phyloP scores from a whole-genome alignment of 768 basidiomycete genomes.

The Cystofilobasidium macerans region DNA sequence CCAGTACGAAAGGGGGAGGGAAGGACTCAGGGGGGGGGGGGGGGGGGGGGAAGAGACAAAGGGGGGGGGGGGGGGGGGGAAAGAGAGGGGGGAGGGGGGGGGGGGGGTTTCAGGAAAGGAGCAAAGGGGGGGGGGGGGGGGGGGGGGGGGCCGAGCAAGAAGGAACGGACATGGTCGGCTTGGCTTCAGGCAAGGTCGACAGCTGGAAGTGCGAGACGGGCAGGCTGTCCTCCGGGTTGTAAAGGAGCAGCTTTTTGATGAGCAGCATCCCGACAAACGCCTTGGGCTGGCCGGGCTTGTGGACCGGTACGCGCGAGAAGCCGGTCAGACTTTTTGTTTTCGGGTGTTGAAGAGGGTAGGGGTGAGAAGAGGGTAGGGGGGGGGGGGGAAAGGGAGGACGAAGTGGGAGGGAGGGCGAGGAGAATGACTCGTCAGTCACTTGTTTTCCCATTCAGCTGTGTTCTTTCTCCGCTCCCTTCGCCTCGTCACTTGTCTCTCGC shows the following conservation, averaged over 20 bases:
- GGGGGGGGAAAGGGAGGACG: neutral
- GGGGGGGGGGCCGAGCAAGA: neutral
- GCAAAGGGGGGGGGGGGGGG: no score
- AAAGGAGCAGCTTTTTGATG: conserved; percentile 76
- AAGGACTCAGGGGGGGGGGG: no score
- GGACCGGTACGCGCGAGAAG: conserved; percentile 85
- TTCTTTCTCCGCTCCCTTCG: no score
- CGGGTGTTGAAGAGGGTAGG: conserved; percentile 12
- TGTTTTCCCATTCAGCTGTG: no score
- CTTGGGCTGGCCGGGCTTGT: conserved; percentile 55
- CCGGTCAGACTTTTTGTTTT: conserved; percentile 43
- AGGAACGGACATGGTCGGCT: conserved; percentile 64
- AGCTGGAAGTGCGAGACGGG: conserved; percentile 66
- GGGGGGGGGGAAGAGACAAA: neutral
- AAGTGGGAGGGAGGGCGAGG: conserved; percentile 43
- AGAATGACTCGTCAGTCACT: no score
- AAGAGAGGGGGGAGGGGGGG: no score
- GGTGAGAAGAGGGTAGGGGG: neutral
- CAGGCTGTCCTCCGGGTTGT: conserved; percentile 67
- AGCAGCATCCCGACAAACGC: conserved; percentile 72
- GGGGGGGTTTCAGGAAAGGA: no score
- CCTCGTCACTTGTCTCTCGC: no score
- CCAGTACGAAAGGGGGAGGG: no score
- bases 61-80: neutral
- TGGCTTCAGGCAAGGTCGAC: conserved; percentile 78